Evolutionary conservation across 78 protist genomes (phyloP), one percentile per base, ranked within the genome.

Genomic region (Dictyostelium capitatum): DNA sequence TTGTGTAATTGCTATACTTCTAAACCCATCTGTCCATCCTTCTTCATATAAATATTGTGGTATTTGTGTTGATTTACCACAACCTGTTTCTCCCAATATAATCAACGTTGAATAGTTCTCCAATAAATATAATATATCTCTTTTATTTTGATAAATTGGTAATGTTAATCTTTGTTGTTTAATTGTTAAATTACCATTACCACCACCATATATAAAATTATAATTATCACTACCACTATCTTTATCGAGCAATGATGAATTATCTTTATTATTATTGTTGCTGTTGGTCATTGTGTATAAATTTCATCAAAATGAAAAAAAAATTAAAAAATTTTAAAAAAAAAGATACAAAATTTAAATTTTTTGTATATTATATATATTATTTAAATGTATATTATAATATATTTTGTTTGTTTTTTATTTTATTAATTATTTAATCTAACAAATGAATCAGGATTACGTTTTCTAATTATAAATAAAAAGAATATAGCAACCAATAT

Each of bases 1-100:
- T 54, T 98, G 98, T 28, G 98, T 97, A 87, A 97, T 93, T 6
- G 59, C 95, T 4, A 97, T 92, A 0, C 51, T 53, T 10, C 96
- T 77, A 6, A 85, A 90, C 2, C 97, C 97, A 19, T 90, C 92
- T 1, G 96, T n/a, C 98, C 98, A 98, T 7, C 99, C 99, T 15
- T 91, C 70, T 79, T 98, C 98, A 62, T 51, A 64, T 28, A 97
- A 80, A 54, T 94, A 98, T 81, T 95, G 95, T 6, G 97, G 97
- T 14, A 95, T 70, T 30, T 95, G 97, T 41, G 97, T 95, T 50
- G 97, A 90, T 78, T 95, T 95, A 32, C 97, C 97, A 83, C 97
- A 82, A 4, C 97, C 97, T 4, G 97, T 95, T 12, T 81, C 37
- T 15, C 97, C 97, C 7, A 95, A 85, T 0, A 95, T 43, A 8